A percentile compares a stretch with the other conserved stretches of the same genome.
Evolutionary conservation across 176 grass and related monocot genomes (phyloP).

Genomic region (Oryza australiensis): DNA sequence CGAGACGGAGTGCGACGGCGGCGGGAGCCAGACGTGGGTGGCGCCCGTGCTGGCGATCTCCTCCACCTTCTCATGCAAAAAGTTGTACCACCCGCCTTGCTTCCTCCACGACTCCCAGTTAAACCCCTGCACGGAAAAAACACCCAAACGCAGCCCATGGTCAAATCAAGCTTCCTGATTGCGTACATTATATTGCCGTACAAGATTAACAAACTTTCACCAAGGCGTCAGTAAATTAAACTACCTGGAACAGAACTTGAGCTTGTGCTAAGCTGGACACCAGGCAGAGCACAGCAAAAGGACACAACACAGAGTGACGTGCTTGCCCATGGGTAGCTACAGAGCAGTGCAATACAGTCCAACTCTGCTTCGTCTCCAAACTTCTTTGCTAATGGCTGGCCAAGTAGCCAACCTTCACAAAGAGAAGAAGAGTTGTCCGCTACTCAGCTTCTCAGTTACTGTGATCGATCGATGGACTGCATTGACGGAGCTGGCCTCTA

Average conservation of each 20-base stretch:
- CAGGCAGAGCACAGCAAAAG: neutral
- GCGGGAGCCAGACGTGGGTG: constrained; percentile 58
- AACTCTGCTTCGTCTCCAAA: neutral
- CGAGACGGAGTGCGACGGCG: constrained; percentile 47
- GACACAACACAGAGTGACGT: neutral
- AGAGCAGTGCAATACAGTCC: neutral
- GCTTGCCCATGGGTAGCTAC: neutral
- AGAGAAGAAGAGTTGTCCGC: neutral
- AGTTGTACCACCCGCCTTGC: neutral
- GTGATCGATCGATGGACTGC: neutral
- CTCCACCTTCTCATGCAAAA: neutral
- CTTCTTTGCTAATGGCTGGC: neutral
- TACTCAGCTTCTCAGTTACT: no score
- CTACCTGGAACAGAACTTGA: constrained; percentile 24
- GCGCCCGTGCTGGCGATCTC: constrained; percentile 1
- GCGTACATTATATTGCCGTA: neutral
- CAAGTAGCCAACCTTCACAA: neutral
- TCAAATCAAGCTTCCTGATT: neutral
- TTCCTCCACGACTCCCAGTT: constrained; percentile 13
- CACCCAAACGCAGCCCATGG: neutral
- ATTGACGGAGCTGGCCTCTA: neutral
- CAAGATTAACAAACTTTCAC: neutral
- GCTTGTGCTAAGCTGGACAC: neutral
- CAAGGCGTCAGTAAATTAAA: neutral
- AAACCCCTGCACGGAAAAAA: neutral